A percentile compares a stretch with the other conserved stretches of the same genome.
Evolutionary conservation across 345 rosid species (phyloP).

Genomic region (Excoecaria cochinchinensis): DNA sequence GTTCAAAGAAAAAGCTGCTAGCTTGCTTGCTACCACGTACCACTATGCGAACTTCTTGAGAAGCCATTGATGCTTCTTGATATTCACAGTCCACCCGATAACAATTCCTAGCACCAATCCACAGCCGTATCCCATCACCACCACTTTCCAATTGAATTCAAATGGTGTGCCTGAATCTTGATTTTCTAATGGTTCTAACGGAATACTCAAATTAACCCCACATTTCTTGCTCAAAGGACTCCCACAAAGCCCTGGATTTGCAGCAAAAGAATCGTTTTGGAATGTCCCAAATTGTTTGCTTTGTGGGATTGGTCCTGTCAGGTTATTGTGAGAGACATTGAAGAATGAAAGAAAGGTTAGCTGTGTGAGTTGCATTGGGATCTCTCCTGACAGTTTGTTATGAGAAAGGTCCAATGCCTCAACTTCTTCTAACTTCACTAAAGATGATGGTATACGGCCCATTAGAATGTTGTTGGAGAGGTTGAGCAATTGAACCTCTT

Average conservation of each 20-base stretch:
- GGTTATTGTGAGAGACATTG: slow-evolving; percentile 14
- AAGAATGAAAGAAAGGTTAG: slow-evolving; percentile 11
- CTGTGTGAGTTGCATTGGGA: slow-evolving; percentile 10
- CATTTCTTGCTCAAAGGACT: neutral
- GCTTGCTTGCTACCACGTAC: neutral
- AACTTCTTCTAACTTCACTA: slow-evolving; percentile 5
- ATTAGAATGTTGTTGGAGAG: slow-evolving; percentile 16
- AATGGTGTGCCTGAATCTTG: neutral
- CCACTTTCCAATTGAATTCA: neutral
- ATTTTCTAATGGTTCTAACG: neutral
- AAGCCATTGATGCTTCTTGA: neutral
- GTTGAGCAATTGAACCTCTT: slow-evolving; percentile 10
- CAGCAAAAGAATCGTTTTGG: neutral
- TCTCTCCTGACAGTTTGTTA: slow-evolving; percentile 4
- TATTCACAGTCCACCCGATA: neutral
- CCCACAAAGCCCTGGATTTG: neutral
- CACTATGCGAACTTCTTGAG: neutral
- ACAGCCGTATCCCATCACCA: neutral
- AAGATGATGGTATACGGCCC: slow-evolving; percentile 1
- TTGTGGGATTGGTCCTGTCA: neutral
- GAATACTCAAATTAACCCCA: neutral
- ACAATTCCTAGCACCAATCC: neutral
- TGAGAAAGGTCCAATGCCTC: slow-evolving; percentile 22
- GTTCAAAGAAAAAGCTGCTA: neutral
- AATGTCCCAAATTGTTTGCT: neutral